Percentiles rank a stretch among this genome's conserved stretches.
phyloP scores from a whole-genome alignment of 495 filamentous ascomycete species.

The Podospora bellae-mahoneyi region DNA sequence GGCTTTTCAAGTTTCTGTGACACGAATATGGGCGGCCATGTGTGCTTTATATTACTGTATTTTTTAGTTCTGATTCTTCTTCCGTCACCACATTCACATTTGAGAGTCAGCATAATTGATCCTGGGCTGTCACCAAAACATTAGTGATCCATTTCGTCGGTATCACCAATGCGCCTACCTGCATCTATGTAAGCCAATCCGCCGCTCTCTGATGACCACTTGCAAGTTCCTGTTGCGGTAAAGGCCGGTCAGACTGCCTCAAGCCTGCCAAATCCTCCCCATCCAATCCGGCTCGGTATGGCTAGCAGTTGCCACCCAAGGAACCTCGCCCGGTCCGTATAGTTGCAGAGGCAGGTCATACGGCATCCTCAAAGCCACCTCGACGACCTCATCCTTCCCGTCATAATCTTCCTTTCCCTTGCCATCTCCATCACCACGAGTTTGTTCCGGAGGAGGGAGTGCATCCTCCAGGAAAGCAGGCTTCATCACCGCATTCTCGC shows the following conservation, averaged over 20 bases:
- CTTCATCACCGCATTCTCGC: constrained; percentile 56
- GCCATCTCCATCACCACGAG: constrained; percentile 11
- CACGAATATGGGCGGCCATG: not conserved
- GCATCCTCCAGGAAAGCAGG: constrained; percentile 62
- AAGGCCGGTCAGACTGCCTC: not conserved
- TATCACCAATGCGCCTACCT: not conserved
- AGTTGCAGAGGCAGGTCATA: constrained; percentile 73
- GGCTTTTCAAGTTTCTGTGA: not conserved
- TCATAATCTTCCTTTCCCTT: constrained; percentile 10
- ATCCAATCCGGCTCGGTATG: constrained; percentile 66
- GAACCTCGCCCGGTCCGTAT: constrained; percentile 61
- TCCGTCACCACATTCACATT: not conserved
- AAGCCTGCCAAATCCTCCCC: constrained; percentile 37
- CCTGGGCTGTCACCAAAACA: too few species aligned
- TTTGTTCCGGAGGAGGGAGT: constrained; percentile 27
- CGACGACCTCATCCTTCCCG: constrained; percentile 14
- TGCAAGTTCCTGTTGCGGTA: not conserved
- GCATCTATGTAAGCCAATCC: not conserved
- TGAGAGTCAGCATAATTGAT: not conserved
- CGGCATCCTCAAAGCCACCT: constrained; percentile 73
- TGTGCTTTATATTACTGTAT: not conserved
- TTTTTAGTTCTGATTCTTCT: not conserved
- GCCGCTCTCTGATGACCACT: not conserved
- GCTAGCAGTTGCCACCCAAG: constrained; percentile 71
- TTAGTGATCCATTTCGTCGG: too few species aligned